These are phyloP conservation scores for Camillea tinctor DNA, from an alignment of 2,329 filamentous ascomycete genomes.

Conservation along the genomic window DNA sequence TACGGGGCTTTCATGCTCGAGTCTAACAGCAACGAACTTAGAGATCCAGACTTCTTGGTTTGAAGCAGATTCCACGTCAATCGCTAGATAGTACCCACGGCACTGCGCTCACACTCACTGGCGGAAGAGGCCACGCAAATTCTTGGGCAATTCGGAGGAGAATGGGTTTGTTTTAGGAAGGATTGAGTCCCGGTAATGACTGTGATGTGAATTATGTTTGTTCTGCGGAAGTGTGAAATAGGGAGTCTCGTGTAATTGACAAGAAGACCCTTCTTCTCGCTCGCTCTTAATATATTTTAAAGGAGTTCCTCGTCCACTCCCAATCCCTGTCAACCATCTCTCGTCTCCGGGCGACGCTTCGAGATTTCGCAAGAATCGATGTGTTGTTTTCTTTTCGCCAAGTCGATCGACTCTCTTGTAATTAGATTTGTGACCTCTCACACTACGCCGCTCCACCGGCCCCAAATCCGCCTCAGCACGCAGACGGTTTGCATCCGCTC, in stretches of 20 bases:
- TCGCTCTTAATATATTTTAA: constrained; percentile 1
- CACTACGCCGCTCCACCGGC: constrained; percentile 2
- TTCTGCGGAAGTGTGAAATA: constrained; percentile 9
- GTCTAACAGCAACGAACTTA: not conserved
- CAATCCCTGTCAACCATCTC: constrained; percentile 5
- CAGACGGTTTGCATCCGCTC: constrained; percentile 2
- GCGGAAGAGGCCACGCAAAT: not conserved
- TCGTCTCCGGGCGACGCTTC: not conserved
- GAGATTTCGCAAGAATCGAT: not conserved
- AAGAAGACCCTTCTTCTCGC: constrained; percentile 7
- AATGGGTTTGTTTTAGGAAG: not conserved
- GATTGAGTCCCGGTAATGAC: constrained; percentile 6
- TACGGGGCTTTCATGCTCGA: not conserved
- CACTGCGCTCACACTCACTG: not conserved
- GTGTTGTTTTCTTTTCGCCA: not conserved
- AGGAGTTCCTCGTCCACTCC: constrained; percentile 7
- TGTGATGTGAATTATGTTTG: constrained; percentile 19
- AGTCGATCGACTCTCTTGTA: not conserved
- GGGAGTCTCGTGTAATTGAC: constrained; percentile 14
- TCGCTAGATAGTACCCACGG: not conserved
- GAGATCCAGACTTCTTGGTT: not conserved
- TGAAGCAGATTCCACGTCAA: not conserved
- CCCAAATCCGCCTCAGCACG: constrained; percentile 1
- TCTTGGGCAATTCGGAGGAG: not conserved
- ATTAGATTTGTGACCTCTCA: not conserved